Evolutionary conservation across 805 yeast genomes (phyloP).

Genomic region (Hanseniaspora thailandica): DNA sequence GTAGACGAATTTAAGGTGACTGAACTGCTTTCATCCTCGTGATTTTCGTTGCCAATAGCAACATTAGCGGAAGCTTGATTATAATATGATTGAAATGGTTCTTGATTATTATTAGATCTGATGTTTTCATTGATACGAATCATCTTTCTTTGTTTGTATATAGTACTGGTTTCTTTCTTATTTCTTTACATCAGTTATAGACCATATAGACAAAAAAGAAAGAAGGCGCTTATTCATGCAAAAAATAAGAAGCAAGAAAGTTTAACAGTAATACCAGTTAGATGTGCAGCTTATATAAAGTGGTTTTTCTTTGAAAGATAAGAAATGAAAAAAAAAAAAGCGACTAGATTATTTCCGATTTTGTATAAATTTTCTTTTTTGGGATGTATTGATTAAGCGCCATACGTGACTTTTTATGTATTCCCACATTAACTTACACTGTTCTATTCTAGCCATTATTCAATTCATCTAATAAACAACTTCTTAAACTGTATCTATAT

Average conservation of each 20-base stretch:
- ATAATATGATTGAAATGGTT: background rate
- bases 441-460: no score
- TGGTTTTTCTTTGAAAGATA: background rate
- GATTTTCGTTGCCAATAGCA: background rate
- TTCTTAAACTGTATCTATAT: no score
- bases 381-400: background rate
- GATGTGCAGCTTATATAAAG: background rate
- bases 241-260: background rate
- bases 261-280: background rate
- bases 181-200: background rate
- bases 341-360: background rate
- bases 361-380: background rate
- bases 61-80: background rate
- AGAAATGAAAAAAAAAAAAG: no score
- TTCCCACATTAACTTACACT: no score
- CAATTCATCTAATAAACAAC: background rate
- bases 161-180: background rate
- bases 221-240: background rate
- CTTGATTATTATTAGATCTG: background rate
- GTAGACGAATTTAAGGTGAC: no score
- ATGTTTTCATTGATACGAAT: background rate
- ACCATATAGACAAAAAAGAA: background rate
- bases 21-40: background rate
- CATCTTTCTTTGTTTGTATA: background rate
- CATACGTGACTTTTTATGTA: background rate